These are phyloP conservation scores for Aspergillus japonicus DNA, from an alignment of 2,329 filamentous ascomycete genomes.

Conservation along the genomic window DNA sequence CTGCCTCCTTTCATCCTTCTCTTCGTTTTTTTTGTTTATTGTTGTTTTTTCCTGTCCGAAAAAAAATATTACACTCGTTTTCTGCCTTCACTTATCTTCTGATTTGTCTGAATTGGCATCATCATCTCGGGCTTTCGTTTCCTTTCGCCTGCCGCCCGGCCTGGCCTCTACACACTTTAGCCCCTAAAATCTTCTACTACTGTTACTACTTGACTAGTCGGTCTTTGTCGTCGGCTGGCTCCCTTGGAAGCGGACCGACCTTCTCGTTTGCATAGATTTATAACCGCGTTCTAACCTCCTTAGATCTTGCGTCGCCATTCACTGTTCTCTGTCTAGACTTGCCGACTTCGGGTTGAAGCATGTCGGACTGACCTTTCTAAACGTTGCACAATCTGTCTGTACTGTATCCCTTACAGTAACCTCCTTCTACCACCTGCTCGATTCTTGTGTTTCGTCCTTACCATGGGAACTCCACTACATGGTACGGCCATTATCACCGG, in stretches of 20 bases:
- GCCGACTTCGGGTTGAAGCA: background rate
- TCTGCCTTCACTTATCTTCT: background rate
- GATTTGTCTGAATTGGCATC: background rate
- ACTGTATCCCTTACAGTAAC: background rate
- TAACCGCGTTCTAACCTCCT: background rate
- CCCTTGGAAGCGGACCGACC: background rate
- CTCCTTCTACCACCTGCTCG: background rate
- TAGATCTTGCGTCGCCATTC: background rate
- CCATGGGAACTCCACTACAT: slow-evolving; percentile 35
- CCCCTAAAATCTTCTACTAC: slow-evolving; percentile 4
- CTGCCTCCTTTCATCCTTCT: background rate
- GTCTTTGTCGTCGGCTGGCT: background rate
- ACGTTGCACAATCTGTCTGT: background rate
- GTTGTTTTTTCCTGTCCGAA: background rate
- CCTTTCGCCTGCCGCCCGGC: background rate
- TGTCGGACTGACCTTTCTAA: slow-evolving; percentile 2
- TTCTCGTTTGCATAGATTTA: background rate
- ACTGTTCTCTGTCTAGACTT: background rate
- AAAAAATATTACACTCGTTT: background rate
- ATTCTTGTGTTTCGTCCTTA: background rate
- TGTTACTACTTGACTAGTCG: background rate
- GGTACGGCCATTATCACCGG: slow-evolving; percentile 41
- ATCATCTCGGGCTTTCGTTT: background rate
- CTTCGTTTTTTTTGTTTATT: background rate
- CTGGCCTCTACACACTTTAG: background rate